A percentile compares a stretch with the other conserved stretches of the same genome.
These are phyloP conservation scores for Yarrowia porcina DNA, from an alignment of 805 yeast genomes.

Conservation along the genomic window DNA sequence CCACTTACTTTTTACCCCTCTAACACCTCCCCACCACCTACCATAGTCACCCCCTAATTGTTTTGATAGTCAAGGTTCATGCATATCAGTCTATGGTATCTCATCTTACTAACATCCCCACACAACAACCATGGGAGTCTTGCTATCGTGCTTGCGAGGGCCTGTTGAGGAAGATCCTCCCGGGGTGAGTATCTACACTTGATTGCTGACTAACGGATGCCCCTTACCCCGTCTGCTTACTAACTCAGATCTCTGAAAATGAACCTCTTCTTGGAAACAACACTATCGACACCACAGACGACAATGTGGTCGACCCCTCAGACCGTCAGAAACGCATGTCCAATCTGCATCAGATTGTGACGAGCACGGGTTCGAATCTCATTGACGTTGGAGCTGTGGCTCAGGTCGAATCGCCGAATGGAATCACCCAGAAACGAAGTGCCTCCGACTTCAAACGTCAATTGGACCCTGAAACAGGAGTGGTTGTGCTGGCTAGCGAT, in stretches of 20 bases:
- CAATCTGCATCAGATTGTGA: slow-evolving; percentile 23
- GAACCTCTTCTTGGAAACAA: slow-evolving; percentile 25
- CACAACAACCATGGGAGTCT: slow-evolving; percentile 15
- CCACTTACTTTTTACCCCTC: no score
- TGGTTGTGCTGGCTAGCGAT: neutral
- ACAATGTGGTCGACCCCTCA: slow-evolving; percentile 5
- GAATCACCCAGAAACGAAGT: slow-evolving; percentile 14
- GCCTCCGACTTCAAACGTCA: slow-evolving; percentile 23
- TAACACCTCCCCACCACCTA: no score
- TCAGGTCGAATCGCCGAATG: slow-evolving; percentile 16
- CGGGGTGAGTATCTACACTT: slow-evolving; percentile 1
- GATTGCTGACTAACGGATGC: neutral
- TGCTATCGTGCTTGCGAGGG: slow-evolving; percentile 20
- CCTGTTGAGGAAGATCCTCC: slow-evolving; percentile 25
- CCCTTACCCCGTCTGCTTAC: neutral
- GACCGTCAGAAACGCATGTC: slow-evolving; percentile 18
- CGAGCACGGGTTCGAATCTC: slow-evolving; percentile 18
- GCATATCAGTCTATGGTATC: neutral
- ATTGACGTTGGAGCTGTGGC: slow-evolving; percentile 20
- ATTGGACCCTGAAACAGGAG: neutral
- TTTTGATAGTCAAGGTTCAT: neutral
- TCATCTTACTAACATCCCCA: neutral
- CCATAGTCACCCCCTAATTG: no score
- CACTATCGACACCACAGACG: slow-evolving; percentile 12
- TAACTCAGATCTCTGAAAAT: slow-evolving; percentile 22